Percentiles rank a stretch among this genome's conserved stretches.
Conservation (phyloP, 148 eudicot species). For the Gaultheria prostrata region DNA sequence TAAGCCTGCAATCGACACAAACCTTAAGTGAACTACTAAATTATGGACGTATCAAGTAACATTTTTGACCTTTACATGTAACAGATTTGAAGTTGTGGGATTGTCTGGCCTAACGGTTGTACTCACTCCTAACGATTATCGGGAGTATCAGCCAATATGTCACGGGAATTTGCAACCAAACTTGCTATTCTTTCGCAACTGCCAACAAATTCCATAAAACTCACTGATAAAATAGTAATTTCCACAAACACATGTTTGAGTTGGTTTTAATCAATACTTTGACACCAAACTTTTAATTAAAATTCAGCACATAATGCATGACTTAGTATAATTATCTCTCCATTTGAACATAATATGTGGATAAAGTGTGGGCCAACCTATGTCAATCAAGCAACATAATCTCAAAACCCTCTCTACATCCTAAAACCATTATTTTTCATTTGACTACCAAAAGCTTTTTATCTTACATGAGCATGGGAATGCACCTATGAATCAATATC, state of each 20-base stretch:
- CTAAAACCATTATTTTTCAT: neutral
- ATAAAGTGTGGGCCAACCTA: neutral
- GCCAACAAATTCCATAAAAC: neutral
- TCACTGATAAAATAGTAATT: neutral
- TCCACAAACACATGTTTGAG: neutral
- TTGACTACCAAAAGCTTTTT: neutral
- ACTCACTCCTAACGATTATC: neutral
- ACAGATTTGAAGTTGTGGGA: neutral
- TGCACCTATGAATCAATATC: neutral
- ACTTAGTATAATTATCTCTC: neutral
- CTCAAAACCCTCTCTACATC: slow-evolving; percentile 3
- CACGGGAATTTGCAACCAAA: neutral
- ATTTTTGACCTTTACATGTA: neutral
- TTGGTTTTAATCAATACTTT: neutral
- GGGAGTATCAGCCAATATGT: neutral
- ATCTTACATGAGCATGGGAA: neutral
- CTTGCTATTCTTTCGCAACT: neutral
- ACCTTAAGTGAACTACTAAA: neutral
- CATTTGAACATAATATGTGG: neutral
- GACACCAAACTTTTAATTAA: neutral
- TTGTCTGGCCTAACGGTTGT: neutral
- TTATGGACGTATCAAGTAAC: neutral
- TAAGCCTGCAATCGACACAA: neutral
- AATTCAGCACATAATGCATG: neutral
- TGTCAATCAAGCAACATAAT: neutral